Evolutionary conservation across 768 basidiomycete genomes (phyloP).

Genomic region (Lentinula edodes): DNA sequence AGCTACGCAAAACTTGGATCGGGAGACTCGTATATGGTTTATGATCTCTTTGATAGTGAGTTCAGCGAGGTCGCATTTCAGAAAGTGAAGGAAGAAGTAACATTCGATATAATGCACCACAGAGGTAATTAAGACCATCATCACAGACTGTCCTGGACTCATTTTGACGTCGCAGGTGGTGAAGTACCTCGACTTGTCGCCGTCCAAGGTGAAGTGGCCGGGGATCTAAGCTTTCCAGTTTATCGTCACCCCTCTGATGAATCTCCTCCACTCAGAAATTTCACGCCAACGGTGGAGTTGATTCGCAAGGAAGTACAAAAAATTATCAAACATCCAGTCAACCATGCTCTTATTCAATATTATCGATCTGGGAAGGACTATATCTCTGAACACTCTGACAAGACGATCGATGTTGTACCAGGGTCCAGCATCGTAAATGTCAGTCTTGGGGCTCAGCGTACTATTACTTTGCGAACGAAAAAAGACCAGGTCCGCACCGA

Average conservation of each 20-base stretch:
- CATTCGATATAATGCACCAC: slow-evolving; percentile 72
- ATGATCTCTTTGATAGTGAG: slow-evolving; percentile 48
- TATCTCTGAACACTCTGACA: slow-evolving; percentile 85
- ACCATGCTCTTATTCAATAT: slow-evolving; percentile 79
- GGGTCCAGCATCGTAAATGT: slow-evolving; percentile 78
- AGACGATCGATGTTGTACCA: slow-evolving; percentile 75
- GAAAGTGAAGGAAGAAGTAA: slow-evolving; percentile 54
- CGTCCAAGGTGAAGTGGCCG: slow-evolving; percentile 45
- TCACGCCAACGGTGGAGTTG: slow-evolving; percentile 60
- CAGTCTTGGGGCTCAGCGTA: slow-evolving; percentile 70
- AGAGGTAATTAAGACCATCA: slow-evolving; percentile 40
- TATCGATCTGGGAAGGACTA: slow-evolving; percentile 78
- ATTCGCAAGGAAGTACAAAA: slow-evolving; percentile 63
- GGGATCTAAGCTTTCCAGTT: slow-evolving; percentile 53
- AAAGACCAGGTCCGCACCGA: slow-evolving; percentile 31
- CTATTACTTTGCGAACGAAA: slow-evolving; percentile 71
- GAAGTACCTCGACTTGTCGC: slow-evolving; percentile 66
- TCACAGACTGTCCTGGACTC: not conserved
- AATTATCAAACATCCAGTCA: slow-evolving; percentile 59
- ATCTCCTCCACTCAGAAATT: slow-evolving; percentile 61
- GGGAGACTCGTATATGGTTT: slow-evolving; percentile 62
- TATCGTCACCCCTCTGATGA: slow-evolving; percentile 82
- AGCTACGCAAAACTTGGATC: slow-evolving; percentile 31
- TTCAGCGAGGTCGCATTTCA: slow-evolving; percentile 55
- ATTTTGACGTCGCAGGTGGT: slow-evolving; percentile 43